phyloP scores from a whole-genome alignment of 352 stramenopile genomes.

The Phytophthora pinifolia region DNA sequence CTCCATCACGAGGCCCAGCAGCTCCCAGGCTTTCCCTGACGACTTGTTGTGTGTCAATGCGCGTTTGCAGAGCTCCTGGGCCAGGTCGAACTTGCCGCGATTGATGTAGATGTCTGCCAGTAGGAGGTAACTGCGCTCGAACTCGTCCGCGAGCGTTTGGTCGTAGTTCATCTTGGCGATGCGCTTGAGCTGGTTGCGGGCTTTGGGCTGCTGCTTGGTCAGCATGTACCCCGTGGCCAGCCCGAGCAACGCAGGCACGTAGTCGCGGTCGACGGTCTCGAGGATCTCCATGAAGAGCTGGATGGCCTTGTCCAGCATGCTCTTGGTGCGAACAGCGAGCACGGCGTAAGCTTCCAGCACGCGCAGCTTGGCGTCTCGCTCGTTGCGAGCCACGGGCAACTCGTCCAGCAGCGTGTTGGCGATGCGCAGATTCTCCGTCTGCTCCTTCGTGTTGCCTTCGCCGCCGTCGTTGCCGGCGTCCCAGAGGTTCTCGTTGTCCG shows the following conservation, averaged over 20 bases:
- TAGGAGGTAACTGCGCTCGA: conserved; percentile 93
- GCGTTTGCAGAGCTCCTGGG: conserved; percentile 92
- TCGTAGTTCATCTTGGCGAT: conserved; percentile 94
- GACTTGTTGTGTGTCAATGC: conserved; percentile 93
- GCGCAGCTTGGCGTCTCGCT: conserved; percentile 64
- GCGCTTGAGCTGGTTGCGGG: conserved; percentile 94
- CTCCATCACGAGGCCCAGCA: conserved; percentile 94
- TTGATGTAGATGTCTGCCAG: conserved; percentile 94
- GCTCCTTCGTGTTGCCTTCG: conserved; percentile 66
- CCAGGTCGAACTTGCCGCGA: conserved; percentile 92
- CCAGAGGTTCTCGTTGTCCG: conserved; percentile 93
- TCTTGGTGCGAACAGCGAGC: conserved; percentile 78
- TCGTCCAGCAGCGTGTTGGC: conserved; percentile 89
- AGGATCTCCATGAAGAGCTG: conserved; percentile 91
- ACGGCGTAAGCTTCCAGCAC: conserved; percentile 89
- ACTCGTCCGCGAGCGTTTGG: conserved; percentile 88
- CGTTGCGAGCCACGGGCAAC: conserved; percentile 50
- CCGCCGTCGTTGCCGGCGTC: conserved; percentile 43
- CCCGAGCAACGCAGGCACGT: conserved; percentile 91
- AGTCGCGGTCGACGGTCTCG: conserved; percentile 82
- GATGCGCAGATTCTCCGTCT: conserved; percentile 86
- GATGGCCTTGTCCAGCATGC: conserved; percentile 88
- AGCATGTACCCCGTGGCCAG: conserved; percentile 92
- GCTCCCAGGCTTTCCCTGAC: conserved; percentile 91
- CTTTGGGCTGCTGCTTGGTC: conserved; percentile 91